Conservation (phyloP, 306 rosid genomes). For the Spatholobus suberectus region DNA sequence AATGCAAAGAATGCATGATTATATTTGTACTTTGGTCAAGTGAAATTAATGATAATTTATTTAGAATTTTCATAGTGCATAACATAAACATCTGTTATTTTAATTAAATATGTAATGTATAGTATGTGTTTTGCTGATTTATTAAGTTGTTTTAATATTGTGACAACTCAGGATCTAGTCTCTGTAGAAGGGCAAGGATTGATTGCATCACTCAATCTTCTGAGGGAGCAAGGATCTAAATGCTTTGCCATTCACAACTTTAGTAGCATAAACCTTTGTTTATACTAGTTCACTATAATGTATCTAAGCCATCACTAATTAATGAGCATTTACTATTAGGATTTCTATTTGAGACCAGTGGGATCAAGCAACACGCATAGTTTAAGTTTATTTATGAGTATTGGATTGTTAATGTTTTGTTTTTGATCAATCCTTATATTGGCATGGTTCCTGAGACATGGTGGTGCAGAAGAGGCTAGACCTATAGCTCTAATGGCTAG, state of each 20-base stretch:
- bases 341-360: constrained; percentile 31
- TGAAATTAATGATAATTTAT: constrained; percentile 30
- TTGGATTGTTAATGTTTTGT: constrained; percentile 37
- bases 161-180: constrained; percentile 46
- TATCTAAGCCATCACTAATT: constrained; percentile 19
- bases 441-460: constrained; percentile 85
- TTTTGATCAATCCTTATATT: constrained; percentile 45
- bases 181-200: no score
- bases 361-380: constrained; percentile 22
- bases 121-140: constrained; percentile 14
- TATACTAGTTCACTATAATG: not conserved
- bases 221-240: constrained; percentile 66
- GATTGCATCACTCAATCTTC: no score
- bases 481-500: constrained; percentile 77
- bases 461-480: constrained; percentile 80
- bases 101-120: not conserved
- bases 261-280: not conserved
- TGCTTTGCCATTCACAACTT: not conserved
- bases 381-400: constrained; percentile 31
- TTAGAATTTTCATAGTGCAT: constrained; percentile 26
- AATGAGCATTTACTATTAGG: constrained; percentile 44
- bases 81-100: constrained; percentile 18
- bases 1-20: not conserved
- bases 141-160: constrained; percentile 31
- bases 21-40: constrained; percentile 7